Base-by-base conservation (phyloP, 2,329 filamentous ascomycete genomes). In the Talaromyces sp. region DNA sequence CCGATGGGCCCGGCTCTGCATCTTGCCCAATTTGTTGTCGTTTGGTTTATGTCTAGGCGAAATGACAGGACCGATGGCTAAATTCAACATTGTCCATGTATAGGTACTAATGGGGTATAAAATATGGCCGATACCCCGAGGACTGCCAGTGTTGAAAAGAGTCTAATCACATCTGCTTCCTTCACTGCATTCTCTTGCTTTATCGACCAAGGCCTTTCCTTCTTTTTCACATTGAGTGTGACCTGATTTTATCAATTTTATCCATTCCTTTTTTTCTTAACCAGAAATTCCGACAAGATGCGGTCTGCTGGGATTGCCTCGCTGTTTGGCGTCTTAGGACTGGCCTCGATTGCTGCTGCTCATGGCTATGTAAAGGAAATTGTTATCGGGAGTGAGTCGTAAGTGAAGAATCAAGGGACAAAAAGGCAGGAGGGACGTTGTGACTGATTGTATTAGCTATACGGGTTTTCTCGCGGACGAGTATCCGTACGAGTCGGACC, bases 391-490 rank as follows among this genome's bases (percentile, higher is more conserved):
- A 73, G 71, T 43, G 63, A 64, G 32, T 75, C 70, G 71, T 73
- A 69, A 38, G 60, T 50, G 21, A 38, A 35, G 8, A 13, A 46
- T 24, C 9, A 11, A n/a, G 10, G 38, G 14, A 21, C 4, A n/a
- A 27, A 5, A 13, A 49, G 64, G 56, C 13, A 26, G 32, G 50
- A 13, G 11, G 27, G 27, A 17, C 1, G 6, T 21, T 11, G 51
- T 38, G 26, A 21, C 31, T 31, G 57, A 35, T 27, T 24, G 64
- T 72, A 64, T 72, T 68, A 71, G 73, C 65, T 73, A 77, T 60
- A 66, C 67, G 27, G 79, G 80, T 49, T 81, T 77, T 68, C 66
- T 78, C 52, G 68, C 75, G 46, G 65, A 63, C 61, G 58, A 64
- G 21, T 78, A 73, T 64, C 64, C 65, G 52, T 78, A 78, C 64